phyloP scores from a whole-genome alignment of 371 early-diverging fungal genomes.

The Choanephora cucurbitarum region DNA sequence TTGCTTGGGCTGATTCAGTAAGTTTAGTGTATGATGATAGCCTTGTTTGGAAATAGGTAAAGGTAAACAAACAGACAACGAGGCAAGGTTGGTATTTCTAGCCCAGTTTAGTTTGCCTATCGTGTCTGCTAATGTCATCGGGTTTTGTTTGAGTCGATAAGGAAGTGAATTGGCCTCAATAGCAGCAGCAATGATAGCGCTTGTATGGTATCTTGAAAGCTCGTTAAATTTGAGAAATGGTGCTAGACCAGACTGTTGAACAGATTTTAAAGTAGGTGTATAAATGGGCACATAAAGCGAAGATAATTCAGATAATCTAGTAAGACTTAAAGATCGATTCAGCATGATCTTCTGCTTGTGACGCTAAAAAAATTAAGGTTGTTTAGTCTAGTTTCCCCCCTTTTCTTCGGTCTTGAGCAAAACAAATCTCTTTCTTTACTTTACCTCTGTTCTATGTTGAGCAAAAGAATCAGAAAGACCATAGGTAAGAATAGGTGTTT shows the following conservation, averaged over 20 bases:
- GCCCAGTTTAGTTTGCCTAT: conserved; percentile 51
- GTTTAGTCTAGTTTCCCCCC: background rate
- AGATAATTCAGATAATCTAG: conserved; percentile 50
- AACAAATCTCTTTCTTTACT: conserved; percentile 5
- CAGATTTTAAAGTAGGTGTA: conserved; percentile 33
- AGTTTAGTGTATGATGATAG: conserved; percentile 18
- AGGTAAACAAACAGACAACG: conserved; percentile 48
- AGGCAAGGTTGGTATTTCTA: conserved; percentile 45
- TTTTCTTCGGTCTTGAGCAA: conserved; percentile 15
- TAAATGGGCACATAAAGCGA: conserved; percentile 63
- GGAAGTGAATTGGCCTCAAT: conserved; percentile 65
- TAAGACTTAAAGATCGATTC: conserved; percentile 55
- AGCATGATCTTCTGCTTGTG: conserved; percentile 38
- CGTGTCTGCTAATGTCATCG: conserved; percentile 43
- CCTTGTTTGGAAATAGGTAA: conserved; percentile 41
- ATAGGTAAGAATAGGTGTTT: conserved; percentile 68
- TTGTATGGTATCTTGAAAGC: conserved; percentile 61
- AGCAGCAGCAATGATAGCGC: conserved; percentile 64
- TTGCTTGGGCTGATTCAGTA: conserved; percentile 1
- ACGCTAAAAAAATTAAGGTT: conserved; percentile 25
- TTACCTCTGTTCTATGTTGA: conserved; percentile 37
- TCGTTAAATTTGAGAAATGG: conserved; percentile 33
- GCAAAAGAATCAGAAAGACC: conserved; percentile 46
- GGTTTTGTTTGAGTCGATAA: conserved; percentile 48
- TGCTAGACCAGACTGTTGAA: conserved; percentile 27